Percentiles rank a stretch among this genome's conserved stretches.
These are phyloP conservation scores for Podospora anserina DNA, from an alignment of 495 filamentous ascomycete genomes.

Conservation along the genomic window DNA sequence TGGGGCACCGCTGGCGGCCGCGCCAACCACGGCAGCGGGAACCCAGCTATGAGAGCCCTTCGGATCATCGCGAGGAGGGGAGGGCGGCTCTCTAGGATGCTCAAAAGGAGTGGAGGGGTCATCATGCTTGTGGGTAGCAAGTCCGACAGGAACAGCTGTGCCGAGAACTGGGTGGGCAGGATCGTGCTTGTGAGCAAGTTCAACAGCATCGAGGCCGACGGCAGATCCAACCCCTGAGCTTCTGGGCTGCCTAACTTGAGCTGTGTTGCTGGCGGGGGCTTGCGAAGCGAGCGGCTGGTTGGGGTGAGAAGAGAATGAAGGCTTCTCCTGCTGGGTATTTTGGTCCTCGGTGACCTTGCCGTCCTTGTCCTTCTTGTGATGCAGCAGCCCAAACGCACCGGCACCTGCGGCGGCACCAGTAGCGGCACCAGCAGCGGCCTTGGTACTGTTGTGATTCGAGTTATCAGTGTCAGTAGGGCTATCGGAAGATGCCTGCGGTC, in stretches of 20 bases:
- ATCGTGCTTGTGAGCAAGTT: constrained; percentile 8
- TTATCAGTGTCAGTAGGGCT: constrained; percentile 1
- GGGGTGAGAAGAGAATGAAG: not conserved
- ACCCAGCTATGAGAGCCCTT: not conserved
- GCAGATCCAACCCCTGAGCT: constrained; percentile 9
- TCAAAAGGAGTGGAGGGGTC: constrained; percentile 18
- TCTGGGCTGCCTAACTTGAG: not conserved
- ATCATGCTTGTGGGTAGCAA: not conserved
- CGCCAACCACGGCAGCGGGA: not conserved
- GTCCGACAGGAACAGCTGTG: not conserved
- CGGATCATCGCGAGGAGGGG: constrained; percentile 3
- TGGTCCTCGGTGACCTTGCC: constrained; percentile 8
- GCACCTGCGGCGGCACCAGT: constrained; percentile 29
- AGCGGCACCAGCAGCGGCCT: constrained; percentile 30
- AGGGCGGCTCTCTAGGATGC: constrained; percentile 26
- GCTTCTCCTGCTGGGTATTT: not conserved
- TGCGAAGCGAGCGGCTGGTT: not conserved
- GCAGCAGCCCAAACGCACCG: constrained; percentile 21
- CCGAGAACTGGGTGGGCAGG: not conserved
- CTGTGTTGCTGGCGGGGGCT: not conserved
- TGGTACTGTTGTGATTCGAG: constrained; percentile 22
- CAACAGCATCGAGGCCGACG: constrained; percentile 19
- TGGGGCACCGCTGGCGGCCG: not conserved
- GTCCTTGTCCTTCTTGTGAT: constrained; percentile 21
- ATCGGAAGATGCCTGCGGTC: not conserved